Conservation (phyloP, 345 rosid species). For the Aquilaria sinensis region DNA sequence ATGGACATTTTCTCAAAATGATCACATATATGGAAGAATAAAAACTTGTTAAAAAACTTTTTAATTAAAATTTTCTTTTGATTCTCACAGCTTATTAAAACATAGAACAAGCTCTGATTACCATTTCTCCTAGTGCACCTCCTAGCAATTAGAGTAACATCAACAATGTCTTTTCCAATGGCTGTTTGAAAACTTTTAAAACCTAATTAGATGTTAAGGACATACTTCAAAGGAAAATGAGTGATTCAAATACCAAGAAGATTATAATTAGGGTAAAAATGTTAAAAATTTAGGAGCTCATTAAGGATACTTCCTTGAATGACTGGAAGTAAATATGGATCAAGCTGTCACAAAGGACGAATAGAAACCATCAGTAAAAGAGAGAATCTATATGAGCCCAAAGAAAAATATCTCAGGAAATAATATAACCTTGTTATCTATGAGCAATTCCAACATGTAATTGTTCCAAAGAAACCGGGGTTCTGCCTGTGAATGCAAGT, state of each 20-base stretch:
- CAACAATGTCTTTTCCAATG: slow-evolving; percentile 77
- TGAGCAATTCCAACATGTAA: slow-evolving; percentile 87
- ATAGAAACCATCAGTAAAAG: slow-evolving; percentile 14
- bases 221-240: slow-evolving; percentile 14
- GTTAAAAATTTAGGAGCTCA: slow-evolving; percentile 12
- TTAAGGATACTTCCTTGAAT: slow-evolving; percentile 98
- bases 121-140: slow-evolving; percentile 97
- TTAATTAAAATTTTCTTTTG: too few species aligned
- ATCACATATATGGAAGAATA: too few species aligned
- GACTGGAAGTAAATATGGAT: slow-evolving; percentile 83
- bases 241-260: slow-evolving; percentile 1
- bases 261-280: not conserved
- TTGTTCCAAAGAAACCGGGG: slow-evolving; percentile 99
- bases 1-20: too few species aligned
- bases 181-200: slow-evolving; percentile 89
- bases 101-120: slow-evolving; percentile 19
- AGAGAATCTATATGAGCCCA: slow-evolving; percentile 11
- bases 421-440: slow-evolving; percentile 73
- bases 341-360: slow-evolving; percentile 59
- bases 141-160: slow-evolving; percentile 86
- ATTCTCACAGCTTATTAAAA: too few species aligned
- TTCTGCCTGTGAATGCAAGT: slow-evolving; percentile 66
- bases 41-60: too few species aligned
- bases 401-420: slow-evolving; percentile 12
- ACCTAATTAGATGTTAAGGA: slow-evolving; percentile 62